phyloP scores from a whole-genome alignment of 306 rosid species.

The Citrullus colocynthis region DNA sequence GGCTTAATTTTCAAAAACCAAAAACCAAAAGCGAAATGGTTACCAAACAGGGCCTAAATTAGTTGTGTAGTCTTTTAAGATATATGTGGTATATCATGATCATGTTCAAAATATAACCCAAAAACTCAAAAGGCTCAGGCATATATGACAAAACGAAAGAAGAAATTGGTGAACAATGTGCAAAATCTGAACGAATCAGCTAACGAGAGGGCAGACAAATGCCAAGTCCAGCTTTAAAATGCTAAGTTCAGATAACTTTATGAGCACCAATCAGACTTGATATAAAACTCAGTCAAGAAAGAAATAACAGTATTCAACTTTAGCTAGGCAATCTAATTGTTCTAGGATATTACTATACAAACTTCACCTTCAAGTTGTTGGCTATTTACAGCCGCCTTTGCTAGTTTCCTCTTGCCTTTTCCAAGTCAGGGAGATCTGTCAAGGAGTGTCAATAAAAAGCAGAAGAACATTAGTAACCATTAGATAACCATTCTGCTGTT shows the following conservation, averaged over 20 bases:
- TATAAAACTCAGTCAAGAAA: neutral
- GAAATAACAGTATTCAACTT: neutral
- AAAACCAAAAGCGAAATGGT: too few relatives aligned
- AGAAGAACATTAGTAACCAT: neutral
- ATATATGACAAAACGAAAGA: neutral
- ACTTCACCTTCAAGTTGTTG: neutral
- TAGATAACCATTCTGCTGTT: neutral
- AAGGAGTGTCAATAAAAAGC: neutral
- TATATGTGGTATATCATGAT: too few relatives aligned
- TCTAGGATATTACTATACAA: neutral
- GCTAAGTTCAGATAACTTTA: neutral
- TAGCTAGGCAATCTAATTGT: neutral
- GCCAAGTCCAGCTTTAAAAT: neutral
- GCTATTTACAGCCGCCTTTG: neutral
- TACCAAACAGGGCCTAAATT: too few relatives aligned
- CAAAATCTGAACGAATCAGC: neutral
- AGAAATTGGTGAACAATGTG: neutral
- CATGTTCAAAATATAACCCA: too few relatives aligned
- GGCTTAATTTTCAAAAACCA: too few relatives aligned
- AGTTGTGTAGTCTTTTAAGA: too few relatives aligned
- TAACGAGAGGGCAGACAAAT: neutral
- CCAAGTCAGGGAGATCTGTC: constrained; percentile 92
- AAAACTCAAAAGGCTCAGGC: too few relatives aligned
- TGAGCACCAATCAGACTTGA: neutral
- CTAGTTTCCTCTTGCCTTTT: constrained; percentile 63